These are phyloP conservation scores for Yarrowia phangngaensis DNA, from an alignment of 805 yeast genomes.

Conservation along the genomic window DNA sequence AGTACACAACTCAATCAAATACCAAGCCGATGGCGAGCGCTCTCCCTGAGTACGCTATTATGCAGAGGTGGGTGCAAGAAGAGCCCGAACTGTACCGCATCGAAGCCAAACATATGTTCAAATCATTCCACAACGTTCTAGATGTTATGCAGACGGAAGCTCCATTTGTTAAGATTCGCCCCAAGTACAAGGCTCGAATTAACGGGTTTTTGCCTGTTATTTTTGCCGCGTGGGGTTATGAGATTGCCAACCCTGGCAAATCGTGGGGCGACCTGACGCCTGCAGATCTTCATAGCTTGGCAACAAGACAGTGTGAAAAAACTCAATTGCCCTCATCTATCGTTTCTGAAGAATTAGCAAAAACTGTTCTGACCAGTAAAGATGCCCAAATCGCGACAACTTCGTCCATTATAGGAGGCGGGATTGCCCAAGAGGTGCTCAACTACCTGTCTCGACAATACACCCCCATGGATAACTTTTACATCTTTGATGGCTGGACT, in stretches of 20 bases:
- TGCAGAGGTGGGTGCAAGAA: not conserved
- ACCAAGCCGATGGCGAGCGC: conserved; percentile 37
- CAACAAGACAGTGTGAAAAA: not conserved
- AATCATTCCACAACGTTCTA: conserved; percentile 16
- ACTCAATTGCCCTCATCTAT: conserved; percentile 49
- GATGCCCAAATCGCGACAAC: conserved; percentile 69
- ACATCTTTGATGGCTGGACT: conserved; percentile 67
- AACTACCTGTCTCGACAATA: conserved; percentile 73
- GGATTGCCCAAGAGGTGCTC: conserved; percentile 84
- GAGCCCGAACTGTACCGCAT: not conserved
- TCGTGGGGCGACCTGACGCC: conserved; percentile 2
- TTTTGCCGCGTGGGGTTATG: conserved; percentile 12
- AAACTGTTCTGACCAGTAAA: conserved; percentile 37
- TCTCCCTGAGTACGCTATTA: conserved; percentile 43
- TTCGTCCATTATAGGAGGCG: conserved; percentile 88
- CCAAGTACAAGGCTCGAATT: not conserved
- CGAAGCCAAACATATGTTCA: not conserved
- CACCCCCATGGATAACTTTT: conserved; percentile 75
- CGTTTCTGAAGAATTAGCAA: conserved; percentile 42
- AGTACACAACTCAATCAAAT: conserved; percentile 35
- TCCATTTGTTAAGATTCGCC: not conserved
- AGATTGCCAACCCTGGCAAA: not conserved
- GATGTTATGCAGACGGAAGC: not conserved
- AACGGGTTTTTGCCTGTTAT: not conserved
- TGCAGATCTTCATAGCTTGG: not conserved